Conservation (phyloP, 768 basidiomycete genomes). For the Clitopilus passeckerianus region DNA sequence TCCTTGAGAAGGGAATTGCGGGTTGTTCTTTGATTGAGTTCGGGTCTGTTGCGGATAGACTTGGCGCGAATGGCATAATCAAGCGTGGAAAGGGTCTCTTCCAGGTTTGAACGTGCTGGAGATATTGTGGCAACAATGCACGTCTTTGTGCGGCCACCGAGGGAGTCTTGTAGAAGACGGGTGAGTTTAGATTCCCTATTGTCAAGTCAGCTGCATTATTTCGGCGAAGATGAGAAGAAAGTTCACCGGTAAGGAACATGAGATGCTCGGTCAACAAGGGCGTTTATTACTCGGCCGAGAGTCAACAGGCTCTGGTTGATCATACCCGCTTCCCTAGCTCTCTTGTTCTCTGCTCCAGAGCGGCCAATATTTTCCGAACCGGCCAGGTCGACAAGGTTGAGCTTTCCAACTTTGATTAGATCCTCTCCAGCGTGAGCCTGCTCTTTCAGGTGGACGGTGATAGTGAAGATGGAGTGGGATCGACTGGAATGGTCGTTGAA, state of each 20-base stretch:
- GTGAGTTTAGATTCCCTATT: conserved; percentile 94
- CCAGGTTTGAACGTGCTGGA: conserved; percentile 89
- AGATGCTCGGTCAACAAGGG: conserved; percentile 83
- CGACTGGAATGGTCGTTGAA: conserved; percentile 98
- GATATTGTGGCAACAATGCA: conserved; percentile 97
- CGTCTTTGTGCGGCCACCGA: conserved; percentile 95
- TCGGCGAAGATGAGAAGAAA: not conserved
- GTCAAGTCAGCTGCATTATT: not conserved
- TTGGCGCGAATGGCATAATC: conserved; percentile 96
- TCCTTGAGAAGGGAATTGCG: conserved; percentile 90
- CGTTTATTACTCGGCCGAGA: conserved; percentile 95
- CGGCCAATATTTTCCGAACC: conserved; percentile 97
- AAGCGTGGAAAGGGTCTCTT: conserved; percentile 95
- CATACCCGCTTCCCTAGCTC: conserved; percentile 96
- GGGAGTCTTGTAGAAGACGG: conserved; percentile 95
- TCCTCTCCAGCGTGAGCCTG: conserved; percentile 76
- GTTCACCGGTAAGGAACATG: conserved; percentile 92
- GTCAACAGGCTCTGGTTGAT: conserved; percentile 97
- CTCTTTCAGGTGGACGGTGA: conserved; percentile 92
- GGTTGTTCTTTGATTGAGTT: conserved; percentile 92
- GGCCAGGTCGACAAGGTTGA: conserved; percentile 96
- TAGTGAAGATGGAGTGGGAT: conserved; percentile 96
- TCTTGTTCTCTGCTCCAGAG: conserved; percentile 90
- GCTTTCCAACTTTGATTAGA: conserved; percentile 86
- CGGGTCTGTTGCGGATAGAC: conserved; percentile 92